phyloP scores from a whole-genome alignment of 805 yeast genomes.

The Suhomyces prunicola region DNA sequence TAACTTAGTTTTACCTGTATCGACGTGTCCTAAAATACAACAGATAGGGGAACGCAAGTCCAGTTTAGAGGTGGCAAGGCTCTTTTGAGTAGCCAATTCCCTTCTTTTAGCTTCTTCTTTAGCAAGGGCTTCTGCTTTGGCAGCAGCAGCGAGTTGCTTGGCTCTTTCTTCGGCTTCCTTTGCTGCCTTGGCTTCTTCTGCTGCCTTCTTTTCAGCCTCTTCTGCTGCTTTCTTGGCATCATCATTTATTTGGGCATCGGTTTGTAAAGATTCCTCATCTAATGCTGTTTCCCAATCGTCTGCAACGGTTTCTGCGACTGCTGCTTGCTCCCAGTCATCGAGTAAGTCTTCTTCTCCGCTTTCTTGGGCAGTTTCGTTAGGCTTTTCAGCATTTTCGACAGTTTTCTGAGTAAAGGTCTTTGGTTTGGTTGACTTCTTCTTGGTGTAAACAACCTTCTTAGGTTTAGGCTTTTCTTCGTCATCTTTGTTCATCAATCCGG shows the following conservation, averaged over 20 bases:
- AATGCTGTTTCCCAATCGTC: conserved; percentile 51
- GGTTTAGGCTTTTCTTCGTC: conserved; percentile 39
- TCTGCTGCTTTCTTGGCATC: conserved; percentile 18
- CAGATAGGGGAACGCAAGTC: conserved; percentile 98
- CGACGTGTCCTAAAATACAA: conserved; percentile 99
- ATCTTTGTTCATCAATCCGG: conserved; percentile 54
- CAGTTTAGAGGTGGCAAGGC: conserved; percentile 26
- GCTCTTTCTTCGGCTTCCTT: conserved; percentile 30
- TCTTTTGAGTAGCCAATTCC: conserved; percentile 9
- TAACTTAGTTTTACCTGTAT: conserved; percentile 97
- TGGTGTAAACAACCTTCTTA: conserved; percentile 67
- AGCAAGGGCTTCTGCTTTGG: conserved; percentile 6
- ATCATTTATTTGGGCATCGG: conserved; percentile 10
- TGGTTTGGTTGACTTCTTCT: conserved; percentile 58
- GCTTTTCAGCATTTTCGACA: conserved; percentile 20
- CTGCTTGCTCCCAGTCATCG: conserved; percentile 86
- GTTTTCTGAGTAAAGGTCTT: conserved; percentile 34
- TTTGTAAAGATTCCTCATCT: conserved; percentile 12
- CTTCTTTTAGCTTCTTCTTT: conserved; percentile 8
- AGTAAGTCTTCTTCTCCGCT: conserved; percentile 53
- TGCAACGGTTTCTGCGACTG: conserved; percentile 55
- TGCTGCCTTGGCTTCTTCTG: conserved; percentile 23
- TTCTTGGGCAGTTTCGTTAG: conserved; percentile 24
- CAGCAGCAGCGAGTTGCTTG: conserved; percentile 29
- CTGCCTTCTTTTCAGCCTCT: conserved; percentile 19